phyloP scores from a whole-genome alignment of 129 eudicot species.

The Gnaphalium uliginosum region DNA sequence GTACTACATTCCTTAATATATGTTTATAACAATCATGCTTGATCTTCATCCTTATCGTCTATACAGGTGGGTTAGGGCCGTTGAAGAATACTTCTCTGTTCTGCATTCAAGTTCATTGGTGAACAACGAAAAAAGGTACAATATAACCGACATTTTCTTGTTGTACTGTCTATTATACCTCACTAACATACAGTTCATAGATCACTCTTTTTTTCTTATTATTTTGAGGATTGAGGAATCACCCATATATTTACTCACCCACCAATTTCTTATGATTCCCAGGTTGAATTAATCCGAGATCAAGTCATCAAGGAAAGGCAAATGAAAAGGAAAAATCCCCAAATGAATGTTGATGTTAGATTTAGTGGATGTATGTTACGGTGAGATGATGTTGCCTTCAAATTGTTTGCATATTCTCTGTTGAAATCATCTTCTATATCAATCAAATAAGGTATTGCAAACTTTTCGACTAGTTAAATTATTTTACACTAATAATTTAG shows the following conservation, averaged over 20 bases:
- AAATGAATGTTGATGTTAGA: not conserved
- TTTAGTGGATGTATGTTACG: not conserved
- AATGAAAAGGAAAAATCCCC: not conserved
- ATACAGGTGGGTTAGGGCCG: constrained; percentile 85
- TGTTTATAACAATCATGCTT: not conserved
- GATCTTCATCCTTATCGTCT: not conserved
- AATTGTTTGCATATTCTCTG: not conserved
- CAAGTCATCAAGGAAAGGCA: not conserved
- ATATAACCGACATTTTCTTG: constrained; percentile 2
- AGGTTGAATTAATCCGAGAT: not conserved
- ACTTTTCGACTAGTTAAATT: not conserved
- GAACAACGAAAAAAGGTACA: constrained; percentile 49
- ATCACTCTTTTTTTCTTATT: too few relatives aligned
- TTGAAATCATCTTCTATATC: not conserved
- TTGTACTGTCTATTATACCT: not conserved
- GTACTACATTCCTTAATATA: too few relatives aligned
- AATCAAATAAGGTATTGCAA: not conserved
- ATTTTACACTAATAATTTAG: too few relatives aligned
- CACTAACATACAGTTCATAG: too few relatives aligned
- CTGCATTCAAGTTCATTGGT: constrained; percentile 56
- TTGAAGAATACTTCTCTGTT: constrained; percentile 58
- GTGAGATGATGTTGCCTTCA: not conserved
- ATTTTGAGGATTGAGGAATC: too few relatives aligned
- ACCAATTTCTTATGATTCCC: not conserved
- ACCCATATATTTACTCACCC: not conserved